Evolutionary conservation across 140 eudicot species (phyloP).

Genomic region (Erigeron philadelphicus): DNA sequence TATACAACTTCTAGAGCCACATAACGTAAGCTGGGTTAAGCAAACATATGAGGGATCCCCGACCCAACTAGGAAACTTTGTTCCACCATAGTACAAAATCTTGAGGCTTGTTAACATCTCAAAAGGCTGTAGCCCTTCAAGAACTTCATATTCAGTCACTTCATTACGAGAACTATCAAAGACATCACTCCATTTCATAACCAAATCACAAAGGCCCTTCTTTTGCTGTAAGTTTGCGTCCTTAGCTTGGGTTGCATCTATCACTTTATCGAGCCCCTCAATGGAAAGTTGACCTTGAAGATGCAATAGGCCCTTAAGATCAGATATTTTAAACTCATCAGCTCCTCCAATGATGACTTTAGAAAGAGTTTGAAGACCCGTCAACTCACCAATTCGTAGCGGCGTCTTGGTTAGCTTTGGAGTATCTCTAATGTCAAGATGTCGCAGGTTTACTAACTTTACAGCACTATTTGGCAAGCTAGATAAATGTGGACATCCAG

Average conservation of each 20-base stretch:
- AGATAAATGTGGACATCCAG: constrained; percentile 25
- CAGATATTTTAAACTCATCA: constrained; percentile 25
- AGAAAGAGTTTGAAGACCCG: constrained; percentile 27
- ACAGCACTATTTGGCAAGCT: constrained; percentile 35
- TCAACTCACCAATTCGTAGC: constrained; percentile 27
- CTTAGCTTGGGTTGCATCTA: constrained; percentile 20
- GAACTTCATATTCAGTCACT: constrained; percentile 24
- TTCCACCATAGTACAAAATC: constrained; percentile 35
- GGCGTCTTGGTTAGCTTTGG: constrained; percentile 31
- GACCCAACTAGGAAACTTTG: constrained; percentile 47
- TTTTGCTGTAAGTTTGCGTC: constrained; percentile 33
- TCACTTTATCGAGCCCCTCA: constrained; percentile 37
- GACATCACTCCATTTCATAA: constrained; percentile 34
- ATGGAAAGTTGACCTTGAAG: constrained; percentile 38
- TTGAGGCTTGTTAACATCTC: constrained; percentile 27
- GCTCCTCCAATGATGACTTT: constrained; percentile 24
- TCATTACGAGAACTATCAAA: constrained; percentile 21
- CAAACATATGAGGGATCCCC: constrained; percentile 31
- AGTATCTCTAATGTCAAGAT: constrained; percentile 40
- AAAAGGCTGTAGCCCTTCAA: constrained; percentile 29
- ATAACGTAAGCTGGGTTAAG: constrained; percentile 26
- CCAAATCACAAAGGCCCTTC: constrained; percentile 30
- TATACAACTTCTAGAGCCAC: constrained; percentile 35
- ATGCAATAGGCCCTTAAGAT: constrained; percentile 31
- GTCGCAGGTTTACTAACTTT: constrained; percentile 36